These are phyloP conservation scores for Hortiboletus campestris DNA, from an alignment of 768 basidiomycete genomes.

Conservation along the genomic window DNA sequence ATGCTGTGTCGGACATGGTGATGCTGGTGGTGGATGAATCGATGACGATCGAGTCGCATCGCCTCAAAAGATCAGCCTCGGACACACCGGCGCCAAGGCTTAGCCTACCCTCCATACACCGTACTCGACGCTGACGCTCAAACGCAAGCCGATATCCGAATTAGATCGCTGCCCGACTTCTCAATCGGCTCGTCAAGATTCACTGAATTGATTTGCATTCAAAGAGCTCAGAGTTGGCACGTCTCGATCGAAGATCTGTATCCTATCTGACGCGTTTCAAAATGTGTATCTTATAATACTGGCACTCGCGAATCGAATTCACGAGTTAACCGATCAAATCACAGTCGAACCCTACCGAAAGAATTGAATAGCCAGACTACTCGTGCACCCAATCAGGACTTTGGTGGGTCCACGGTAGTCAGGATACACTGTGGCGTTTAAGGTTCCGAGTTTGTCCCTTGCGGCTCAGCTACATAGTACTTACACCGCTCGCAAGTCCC, in stretches of 20 bases:
- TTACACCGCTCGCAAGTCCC: too few species aligned
- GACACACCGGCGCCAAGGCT: neutral
- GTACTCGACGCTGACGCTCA: neutral
- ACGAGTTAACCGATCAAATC: conserved; percentile 1
- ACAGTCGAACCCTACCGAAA: neutral
- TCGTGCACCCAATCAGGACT: neutral
- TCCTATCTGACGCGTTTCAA: neutral
- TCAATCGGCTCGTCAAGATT: neutral
- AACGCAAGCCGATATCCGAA: neutral
- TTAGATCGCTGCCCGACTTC: neutral
- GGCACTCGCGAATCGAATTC: neutral
- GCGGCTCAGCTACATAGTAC: too few species aligned
- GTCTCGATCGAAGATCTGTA: neutral
- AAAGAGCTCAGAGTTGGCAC: neutral
- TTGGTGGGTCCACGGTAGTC: neutral
- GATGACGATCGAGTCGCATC: conserved; percentile 1
- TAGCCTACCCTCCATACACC: too few species aligned
- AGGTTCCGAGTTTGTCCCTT: neutral
- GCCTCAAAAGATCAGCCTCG: neutral
- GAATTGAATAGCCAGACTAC: neutral
- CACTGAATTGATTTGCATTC: neutral
- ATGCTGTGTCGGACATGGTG: conserved; percentile 32
- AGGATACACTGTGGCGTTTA: neutral
- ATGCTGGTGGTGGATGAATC: neutral
- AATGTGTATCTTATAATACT: neutral